A percentile compares a stretch with the other conserved stretches of the same genome.
These are phyloP conservation scores for Corynascus novoguineensis DNA, from an alignment of 495 filamentous ascomycete species.

Conservation along the genomic window DNA sequence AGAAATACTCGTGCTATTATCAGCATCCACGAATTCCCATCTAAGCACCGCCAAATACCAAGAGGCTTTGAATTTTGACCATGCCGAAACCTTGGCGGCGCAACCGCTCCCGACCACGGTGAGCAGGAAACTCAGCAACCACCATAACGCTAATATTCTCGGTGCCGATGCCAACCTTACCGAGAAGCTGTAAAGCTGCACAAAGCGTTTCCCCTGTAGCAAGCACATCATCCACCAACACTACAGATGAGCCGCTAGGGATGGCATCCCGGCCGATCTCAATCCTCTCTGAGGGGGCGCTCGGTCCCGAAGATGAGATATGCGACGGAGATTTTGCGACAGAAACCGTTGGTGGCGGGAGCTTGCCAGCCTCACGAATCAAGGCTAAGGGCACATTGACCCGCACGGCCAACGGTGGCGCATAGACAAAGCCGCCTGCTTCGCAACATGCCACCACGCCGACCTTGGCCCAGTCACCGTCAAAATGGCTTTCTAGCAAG, in stretches of 20 bases:
- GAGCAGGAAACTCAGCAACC: constrained; percentile 58
- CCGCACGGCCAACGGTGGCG: constrained; percentile 45
- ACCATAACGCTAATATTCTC: constrained; percentile 50
- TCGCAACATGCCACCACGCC: constrained; percentile 50
- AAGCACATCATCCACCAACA: constrained; percentile 63
- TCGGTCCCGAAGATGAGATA: constrained; percentile 47
- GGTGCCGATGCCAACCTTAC: constrained; percentile 37
- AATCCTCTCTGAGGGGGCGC: constrained; percentile 38
- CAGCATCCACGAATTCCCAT: no score
- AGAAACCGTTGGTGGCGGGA: constrained; percentile 54
- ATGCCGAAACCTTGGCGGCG: constrained; percentile 50
- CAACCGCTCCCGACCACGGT: constrained; percentile 51
- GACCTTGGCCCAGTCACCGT: constrained; percentile 46
- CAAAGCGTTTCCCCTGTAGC: constrained; percentile 56
- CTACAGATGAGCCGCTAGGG: constrained; percentile 41
- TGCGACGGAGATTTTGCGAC: constrained; percentile 48
- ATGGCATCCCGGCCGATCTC: constrained; percentile 50
- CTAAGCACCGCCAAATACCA: constrained; percentile 41
- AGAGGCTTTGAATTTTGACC: constrained; percentile 53
- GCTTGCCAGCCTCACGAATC: constrained; percentile 55
- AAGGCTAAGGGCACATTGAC: constrained; percentile 46
- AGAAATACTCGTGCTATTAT: no score
- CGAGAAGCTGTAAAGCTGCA: constrained; percentile 50
- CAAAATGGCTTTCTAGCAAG: constrained; percentile 47
- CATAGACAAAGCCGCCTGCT: constrained; percentile 55